Conservation (phyloP, 148 eudicot genomes). For the Vaccinium vitisidaea region DNA sequence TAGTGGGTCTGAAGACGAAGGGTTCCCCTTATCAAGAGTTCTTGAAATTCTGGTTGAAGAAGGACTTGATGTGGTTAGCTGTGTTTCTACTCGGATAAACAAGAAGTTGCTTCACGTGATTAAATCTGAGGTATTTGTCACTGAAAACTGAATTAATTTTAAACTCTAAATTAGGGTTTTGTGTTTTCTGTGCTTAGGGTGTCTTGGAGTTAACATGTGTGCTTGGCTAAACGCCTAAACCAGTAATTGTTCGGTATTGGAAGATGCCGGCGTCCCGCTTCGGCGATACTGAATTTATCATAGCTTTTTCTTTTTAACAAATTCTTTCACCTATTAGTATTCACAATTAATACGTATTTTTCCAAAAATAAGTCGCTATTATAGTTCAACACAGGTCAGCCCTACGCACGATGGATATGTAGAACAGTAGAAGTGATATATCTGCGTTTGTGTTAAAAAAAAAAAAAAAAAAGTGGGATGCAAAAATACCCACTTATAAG, state of each 20-base stretch:
- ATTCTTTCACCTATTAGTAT: background rate
- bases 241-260: too few species aligned
- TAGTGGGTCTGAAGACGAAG: conserved; percentile 7
- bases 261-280: too few species aligned
- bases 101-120: conserved; percentile 31
- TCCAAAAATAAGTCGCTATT: background rate
- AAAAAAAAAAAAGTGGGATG: too few species aligned
- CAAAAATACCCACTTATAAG: too few species aligned
- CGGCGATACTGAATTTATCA: background rate
- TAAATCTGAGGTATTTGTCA: conserved; percentile 44
- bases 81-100: conserved; percentile 31
- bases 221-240: too few species aligned
- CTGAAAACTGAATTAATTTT: background rate
- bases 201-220: too few species aligned
- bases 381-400: background rate
- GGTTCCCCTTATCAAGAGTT: conserved; percentile 25
- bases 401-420: background rate
- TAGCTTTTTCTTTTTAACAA: too few species aligned
- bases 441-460: too few species aligned
- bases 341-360: too few species aligned
- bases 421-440: too few species aligned
- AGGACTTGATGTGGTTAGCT: conserved; percentile 25
- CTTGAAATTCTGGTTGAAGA: conserved; percentile 19
- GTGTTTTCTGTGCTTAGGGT: background rate
- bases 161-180: conserved; percentile 3